phyloP scores from a whole-genome alignment of 2,329 filamentous ascomycete species.

The Claviceps citrina region DNA sequence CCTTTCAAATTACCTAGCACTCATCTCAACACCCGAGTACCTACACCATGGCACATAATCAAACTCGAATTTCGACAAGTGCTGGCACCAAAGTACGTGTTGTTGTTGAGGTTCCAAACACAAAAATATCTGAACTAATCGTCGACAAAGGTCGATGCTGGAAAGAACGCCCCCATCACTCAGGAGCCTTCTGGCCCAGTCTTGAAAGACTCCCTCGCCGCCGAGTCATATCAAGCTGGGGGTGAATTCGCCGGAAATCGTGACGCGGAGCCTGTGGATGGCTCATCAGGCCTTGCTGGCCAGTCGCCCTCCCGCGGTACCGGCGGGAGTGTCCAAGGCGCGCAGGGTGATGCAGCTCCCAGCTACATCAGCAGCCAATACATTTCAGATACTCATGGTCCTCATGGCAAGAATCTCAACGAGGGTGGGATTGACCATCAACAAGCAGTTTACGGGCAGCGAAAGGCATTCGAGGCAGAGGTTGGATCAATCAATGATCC shows the following conservation, averaged over 20 bases:
- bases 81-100: conserved; percentile 6
- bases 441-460: conserved; percentile 20
- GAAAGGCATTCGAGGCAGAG: conserved; percentile 26
- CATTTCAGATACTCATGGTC: conserved; percentile 16
- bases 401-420: conserved; percentile 29
- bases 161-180: conserved; percentile 32
- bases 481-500: conserved; percentile 34
- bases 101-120: not conserved
- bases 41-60: conserved; percentile 1
- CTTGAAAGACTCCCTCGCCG: conserved; percentile 56
- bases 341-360: conserved; percentile 18
- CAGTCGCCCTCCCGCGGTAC: conserved; percentile 25
- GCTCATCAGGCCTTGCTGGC: conserved; percentile 9
- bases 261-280: conserved; percentile 21
- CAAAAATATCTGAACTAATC: not conserved
- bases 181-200: conserved; percentile 50
- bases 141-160: conserved; percentile 27
- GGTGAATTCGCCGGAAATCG: conserved; percentile 49
- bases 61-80: conserved; percentile 1
- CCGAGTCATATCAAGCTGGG: conserved; percentile 46
- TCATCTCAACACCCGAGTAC: not conserved
- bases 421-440: conserved; percentile 21
- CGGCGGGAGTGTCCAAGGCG: conserved; percentile 3
- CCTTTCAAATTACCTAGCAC: not conserved
- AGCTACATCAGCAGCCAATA: conserved; percentile 23